A percentile compares a stretch with the other conserved stretches of the same genome.
Evolutionary conservation across 306 rosid species (phyloP).

Genomic region (Cucumis melo): DNA sequence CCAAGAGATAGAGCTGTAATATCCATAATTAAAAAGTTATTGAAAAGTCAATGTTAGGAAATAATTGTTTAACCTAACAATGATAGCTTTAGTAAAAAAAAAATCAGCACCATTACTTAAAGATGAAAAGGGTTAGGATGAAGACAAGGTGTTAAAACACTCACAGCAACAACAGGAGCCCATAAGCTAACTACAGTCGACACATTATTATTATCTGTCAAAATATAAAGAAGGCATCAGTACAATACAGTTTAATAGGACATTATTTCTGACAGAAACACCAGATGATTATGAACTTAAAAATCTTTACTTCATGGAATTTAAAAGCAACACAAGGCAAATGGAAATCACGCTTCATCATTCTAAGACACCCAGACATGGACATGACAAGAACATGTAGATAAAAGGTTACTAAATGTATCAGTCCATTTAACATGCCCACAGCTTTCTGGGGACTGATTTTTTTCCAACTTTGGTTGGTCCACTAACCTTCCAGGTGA

Average conservation of each 20-base stretch:
- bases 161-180: constrained; percentile 97
- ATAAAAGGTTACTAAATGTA: neutral
- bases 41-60: neutral
- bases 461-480: neutral
- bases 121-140: neutral
- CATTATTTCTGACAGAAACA: neutral
- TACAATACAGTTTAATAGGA: neutral
- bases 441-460: neutral
- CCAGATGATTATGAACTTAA: neutral
- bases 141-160: constrained; percentile 26
- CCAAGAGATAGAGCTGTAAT: constrained; percentile 88
- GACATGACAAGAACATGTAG: neutral
- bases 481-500: neutral
- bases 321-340: neutral
- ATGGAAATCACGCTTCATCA: neutral
- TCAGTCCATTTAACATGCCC: neutral
- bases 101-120: neutral
- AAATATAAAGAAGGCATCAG: constrained; percentile 6
- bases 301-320: neutral
- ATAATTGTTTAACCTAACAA: neutral
- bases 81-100: neutral
- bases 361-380: neutral
- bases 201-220: constrained; percentile 65
- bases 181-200: constrained; percentile 69
- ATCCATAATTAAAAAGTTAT: constrained; percentile 15